Base-by-base conservation (phyloP, 805 yeast genomes). In the Vanderwaltozyma yarrowii region DNA sequence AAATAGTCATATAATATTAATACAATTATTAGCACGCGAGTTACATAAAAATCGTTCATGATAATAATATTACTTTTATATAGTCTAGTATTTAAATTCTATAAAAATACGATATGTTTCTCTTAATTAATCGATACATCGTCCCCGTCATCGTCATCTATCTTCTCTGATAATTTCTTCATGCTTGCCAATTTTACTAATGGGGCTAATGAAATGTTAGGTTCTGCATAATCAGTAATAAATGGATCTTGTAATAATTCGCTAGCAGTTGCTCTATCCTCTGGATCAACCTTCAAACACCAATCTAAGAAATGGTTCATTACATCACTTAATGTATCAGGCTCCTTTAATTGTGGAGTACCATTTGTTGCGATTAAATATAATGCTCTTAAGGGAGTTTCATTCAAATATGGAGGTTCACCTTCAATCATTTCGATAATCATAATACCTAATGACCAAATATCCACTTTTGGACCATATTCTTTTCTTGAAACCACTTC, bases 381-480 rank as follows among this genome's bases (percentile, higher is more conserved):
- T 36, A 92, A 67, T 0, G 97, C 97, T 52, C 92, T 76, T 56
- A 92, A 71, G 17, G 98, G 99, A 28, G 94, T 85, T 60, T 92
- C 99, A 52, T 89, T 89, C 57, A 92, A 67, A 55, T 92, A 92
- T 3, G 99, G 99, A 12, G 99, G 99, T 60, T 92, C 98, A 19
- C 96, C 96, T 62, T 92, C 98, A 48, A 92, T 85, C 97, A 92
- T 89, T 64, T 92, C 99, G 52, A 92, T 92, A 16, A 85, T 79
- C 97, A 92, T 92, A 47, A 92, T 92, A 47, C 99, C 98, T 45
- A 92, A 65, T 7, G 96, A 86, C 99, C 99, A 92, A 35, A 92
- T 80, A 63, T 92, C 99, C 32, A 92, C 95, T 58, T 92, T 88
- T 34, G 94, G 92, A 26, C 94, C 98, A 56, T 92, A 92, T 55